Evolutionary conservation across 1,139 yeast genomes (phyloP).

Genomic region (Meyerozyma elateridarum): DNA sequence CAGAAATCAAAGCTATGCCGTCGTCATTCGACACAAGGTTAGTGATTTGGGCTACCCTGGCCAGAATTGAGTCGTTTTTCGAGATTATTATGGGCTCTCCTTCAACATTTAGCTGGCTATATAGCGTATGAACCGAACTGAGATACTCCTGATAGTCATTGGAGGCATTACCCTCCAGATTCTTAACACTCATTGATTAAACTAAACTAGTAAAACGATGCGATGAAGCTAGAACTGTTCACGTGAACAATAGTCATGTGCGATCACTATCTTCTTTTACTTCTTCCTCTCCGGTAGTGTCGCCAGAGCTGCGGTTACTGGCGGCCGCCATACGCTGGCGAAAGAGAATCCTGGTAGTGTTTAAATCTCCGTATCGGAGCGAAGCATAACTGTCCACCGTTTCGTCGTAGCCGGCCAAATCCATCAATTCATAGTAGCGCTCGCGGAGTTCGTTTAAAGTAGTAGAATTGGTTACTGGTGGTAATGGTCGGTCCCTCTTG

Average conservation of each 20-base stretch:
- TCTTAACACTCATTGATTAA: no score
- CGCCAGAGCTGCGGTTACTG: background rate
- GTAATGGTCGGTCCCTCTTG: background rate
- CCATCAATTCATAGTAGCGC: constrained; percentile 1
- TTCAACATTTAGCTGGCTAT: no score
- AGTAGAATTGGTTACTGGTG: background rate
- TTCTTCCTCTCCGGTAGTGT: background rate
- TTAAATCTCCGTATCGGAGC: background rate
- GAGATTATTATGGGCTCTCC: no score
- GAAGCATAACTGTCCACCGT: background rate
- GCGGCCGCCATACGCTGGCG: no score
- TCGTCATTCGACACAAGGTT: background rate
- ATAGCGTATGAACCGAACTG: background rate
- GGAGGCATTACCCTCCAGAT: no score
- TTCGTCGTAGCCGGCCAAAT: background rate
- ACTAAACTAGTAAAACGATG: no score
- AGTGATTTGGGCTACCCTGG: background rate
- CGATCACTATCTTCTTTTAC: background rate
- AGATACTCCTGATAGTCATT: background rate
- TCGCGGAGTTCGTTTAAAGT: background rate
- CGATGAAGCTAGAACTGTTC: no score
- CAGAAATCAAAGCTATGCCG: background rate
- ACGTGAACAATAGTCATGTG: background rate
- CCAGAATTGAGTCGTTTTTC: constrained; percentile 1
- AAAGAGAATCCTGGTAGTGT: background rate